Conservation (phyloP, 805 yeast species). For the Lipomyces japonicus region DNA sequence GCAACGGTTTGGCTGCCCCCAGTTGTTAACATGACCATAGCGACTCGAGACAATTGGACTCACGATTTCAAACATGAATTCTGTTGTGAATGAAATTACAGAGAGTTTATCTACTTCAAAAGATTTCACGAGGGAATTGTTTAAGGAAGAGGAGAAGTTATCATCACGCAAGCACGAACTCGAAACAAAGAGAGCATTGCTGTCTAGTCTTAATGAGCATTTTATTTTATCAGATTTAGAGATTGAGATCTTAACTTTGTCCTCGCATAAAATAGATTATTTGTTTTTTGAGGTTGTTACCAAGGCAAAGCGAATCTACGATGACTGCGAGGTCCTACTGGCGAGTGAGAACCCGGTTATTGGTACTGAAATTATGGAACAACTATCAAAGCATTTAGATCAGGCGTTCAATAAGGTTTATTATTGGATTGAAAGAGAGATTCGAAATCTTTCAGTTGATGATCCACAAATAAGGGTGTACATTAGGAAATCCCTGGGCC, state of each 20-base stretch:
- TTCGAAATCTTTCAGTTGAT: conserved; percentile 26
- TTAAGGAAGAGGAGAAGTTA: conserved; percentile 18
- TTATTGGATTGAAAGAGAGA: conserved; percentile 39
- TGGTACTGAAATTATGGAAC: conserved; percentile 53
- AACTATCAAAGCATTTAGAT: conserved; percentile 51
- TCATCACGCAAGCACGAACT: conserved; percentile 28
- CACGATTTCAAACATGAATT: conserved; percentile 30
- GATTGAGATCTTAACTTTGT: conserved; percentile 48
- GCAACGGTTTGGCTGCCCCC: no score
- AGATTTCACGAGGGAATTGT: conserved; percentile 30
- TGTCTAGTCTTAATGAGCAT: conserved; percentile 45
- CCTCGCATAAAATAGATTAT: conserved; percentile 39
- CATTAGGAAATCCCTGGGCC: conserved; percentile 30
- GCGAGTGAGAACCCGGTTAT: conserved; percentile 53
- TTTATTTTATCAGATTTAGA: conserved; percentile 73
- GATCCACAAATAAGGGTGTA: conserved; percentile 26
- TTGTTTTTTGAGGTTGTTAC: conserved; percentile 59
- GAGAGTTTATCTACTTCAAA: conserved; percentile 10
- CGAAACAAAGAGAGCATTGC: conserved; percentile 31
- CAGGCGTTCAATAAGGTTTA: conserved; percentile 54
- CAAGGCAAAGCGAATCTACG: conserved; percentile 61
- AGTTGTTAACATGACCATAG: conserved; percentile 10
- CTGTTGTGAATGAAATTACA: conserved; percentile 32
- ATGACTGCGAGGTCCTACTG: conserved; percentile 65
- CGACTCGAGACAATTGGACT: conserved; percentile 30